Evolutionary conservation across 176 grass and related monocot genomes (phyloP), one percentile per base, ranked within the genome.

Genomic region (Zea luxurians): DNA sequence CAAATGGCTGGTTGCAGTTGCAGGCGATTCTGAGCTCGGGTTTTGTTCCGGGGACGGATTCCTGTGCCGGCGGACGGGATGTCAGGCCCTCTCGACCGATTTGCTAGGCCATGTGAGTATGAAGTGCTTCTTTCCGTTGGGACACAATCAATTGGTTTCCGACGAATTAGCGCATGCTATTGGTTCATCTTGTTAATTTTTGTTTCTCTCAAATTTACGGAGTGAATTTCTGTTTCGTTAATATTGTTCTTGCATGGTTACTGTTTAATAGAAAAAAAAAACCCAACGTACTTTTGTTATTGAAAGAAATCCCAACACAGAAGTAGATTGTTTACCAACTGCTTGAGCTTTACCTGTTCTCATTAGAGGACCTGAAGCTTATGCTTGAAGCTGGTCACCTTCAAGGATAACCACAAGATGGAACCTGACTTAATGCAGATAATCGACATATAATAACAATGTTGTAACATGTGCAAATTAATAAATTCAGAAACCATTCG

Each of bases 81-180:
- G 93, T 97, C 93, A 50, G 93, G 83, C 4, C 93, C 90, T 20
- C 90, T 97, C 69, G 93, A 92, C 66, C 61, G 82, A 79, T 86
- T 87, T 53, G 87, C 90, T 3, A 85, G 82, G 85, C 93, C 93
- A 80, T 91, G 93, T 97, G 86, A 97, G 93, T 86, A 71, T 62
- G 0, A 5, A 61, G 49, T 50, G 27, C 35, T 83, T 71, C 0
- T 62, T 66, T 61, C 27, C 47, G 27, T 63, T 13, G 36, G n/a
- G n/a, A 47, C 55, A 13, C 16, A 13, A 45, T 35, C 43, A 64
- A 61, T 83, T 60, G 35, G 42, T 78, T 66, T 57, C 61, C 16
- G 21, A 35, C 21, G 58, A 64, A 21, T 87, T 71, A 65, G 49
- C 8, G 15, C 4, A 6, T 36, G 18, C 20, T 47, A 34, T 17